These are phyloP conservation scores for Monilinia fructigena DNA, from an alignment of 2,329 filamentous ascomycete genomes.

Conservation along the genomic window DNA sequence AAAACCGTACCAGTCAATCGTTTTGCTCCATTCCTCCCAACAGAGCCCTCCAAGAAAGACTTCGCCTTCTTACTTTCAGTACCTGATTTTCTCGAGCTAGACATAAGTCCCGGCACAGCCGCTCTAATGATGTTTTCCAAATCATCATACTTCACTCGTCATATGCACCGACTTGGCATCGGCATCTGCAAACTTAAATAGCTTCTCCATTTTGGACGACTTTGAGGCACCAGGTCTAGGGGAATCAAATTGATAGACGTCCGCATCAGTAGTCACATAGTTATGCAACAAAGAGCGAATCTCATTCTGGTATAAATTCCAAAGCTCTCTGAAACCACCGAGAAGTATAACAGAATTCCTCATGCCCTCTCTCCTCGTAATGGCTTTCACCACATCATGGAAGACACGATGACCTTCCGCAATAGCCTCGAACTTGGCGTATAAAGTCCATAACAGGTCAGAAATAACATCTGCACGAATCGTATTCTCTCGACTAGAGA, in stretches of 20 bases:
- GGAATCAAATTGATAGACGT: constrained; percentile 70
- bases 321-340: constrained; percentile 91
- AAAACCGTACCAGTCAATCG: constrained; percentile 38
- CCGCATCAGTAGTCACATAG: constrained; percentile 89
- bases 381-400: constrained; percentile 85
- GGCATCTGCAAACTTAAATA: constrained; percentile 85
- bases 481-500: constrained; percentile 68
- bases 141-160: constrained; percentile 83
- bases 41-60: constrained; percentile 42
- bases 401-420: constrained; percentile 92
- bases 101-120: constrained; percentile 89
- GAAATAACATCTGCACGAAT: constrained; percentile 83
- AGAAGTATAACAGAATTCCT: constrained; percentile 65
- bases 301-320: constrained; percentile 98
- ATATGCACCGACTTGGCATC: constrained; percentile 79
- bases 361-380: constrained; percentile 75
- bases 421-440: constrained; percentile 96
- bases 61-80: constrained; percentile 43
- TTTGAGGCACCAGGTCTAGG: constrained; percentile 41
- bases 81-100: constrained; percentile 58
- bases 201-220: constrained; percentile 44
- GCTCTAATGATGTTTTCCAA: constrained; percentile 85
- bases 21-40: constrained; percentile 37
- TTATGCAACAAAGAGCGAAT: constrained; percentile 92
- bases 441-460: constrained; percentile 87